Evolutionary conservation across 306 rosid species (phyloP), one percentile per base, ranked within the genome.

Genomic region (Fagus crenata): DNA sequence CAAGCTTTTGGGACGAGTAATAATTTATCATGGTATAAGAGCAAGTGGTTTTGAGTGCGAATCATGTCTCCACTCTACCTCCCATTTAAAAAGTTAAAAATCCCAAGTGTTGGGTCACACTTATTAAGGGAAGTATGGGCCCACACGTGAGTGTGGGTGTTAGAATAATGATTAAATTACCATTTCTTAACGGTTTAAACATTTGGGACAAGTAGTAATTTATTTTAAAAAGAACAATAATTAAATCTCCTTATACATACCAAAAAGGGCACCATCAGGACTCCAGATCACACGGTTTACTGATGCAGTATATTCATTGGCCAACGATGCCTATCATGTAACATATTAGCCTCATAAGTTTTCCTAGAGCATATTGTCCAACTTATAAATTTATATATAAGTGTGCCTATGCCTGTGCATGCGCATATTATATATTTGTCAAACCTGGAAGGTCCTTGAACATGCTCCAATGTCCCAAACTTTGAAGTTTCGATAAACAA

Each of bases 271-370:
- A 80, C 98, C 98, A 80, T 94, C 98, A 80, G 97, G 96, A 86
- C 95, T 92, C 97, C 97, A 94, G 82, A 92, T 84, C 74, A 94
- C 98, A 22, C 98, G 92, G 74, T 94, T 92, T 63, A 94, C 84
- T 43, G 97, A 92, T 54, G 91, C 91, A 6, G 96, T 75, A 84
- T 83, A 87, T 70, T 92, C 98, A 76, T 69, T 86, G 79, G 91
- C 77, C 82, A 94, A 82, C 46, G 92, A 85, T 63, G 95, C 93
- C 98, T 94, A 84, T 12, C 63, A 51, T n/a, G 3, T 51, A 5
- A 51, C n/a, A 51, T 14, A 51, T 51, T 14, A 51, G n/a, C 18
- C 9, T 4, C 56, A 51, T 51, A 51, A 51, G 4, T 51, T 17
- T 5, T 51, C n/a, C 56, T 51, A 14, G 5, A 51, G 4, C 7